Evolutionary conservation across 352 stramenopile genomes (phyloP).

Genomic region (Aphanomyces invadans): DNA sequence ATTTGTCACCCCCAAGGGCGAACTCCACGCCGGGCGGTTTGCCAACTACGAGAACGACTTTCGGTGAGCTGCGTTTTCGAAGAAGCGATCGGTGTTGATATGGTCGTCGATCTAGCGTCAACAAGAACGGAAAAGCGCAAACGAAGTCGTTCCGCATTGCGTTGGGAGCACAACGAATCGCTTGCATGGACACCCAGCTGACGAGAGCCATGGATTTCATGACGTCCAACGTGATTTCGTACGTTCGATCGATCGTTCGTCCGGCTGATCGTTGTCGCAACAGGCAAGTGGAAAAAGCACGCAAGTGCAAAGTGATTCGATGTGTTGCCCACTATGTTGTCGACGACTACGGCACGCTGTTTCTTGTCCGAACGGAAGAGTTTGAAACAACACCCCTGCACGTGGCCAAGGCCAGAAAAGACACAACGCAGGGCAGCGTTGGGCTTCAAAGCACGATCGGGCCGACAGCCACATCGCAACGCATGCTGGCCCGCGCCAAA

Average conservation of each 20-base stretch:
- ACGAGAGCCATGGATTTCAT: conserved; percentile 27
- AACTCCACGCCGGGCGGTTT: conserved; percentile 52
- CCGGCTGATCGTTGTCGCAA: too few relatives aligned
- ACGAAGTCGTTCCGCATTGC: conserved; percentile 60
- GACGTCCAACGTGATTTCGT: neutral
- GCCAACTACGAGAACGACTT: conserved; percentile 75
- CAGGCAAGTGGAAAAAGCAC: conserved; percentile 51
- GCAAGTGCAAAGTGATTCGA: conserved; percentile 52
- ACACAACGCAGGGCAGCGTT: too few relatives aligned
- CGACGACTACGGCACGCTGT: conserved; percentile 41
- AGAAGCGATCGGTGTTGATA: too few relatives aligned
- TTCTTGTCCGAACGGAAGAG: conserved; percentile 45
- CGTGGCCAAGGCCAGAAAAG: neutral
- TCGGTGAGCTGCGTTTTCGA: conserved; percentile 46
- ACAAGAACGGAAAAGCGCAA: conserved; percentile 49
- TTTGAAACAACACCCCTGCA: conserved; percentile 44
- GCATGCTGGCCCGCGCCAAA: conserved; percentile 49
- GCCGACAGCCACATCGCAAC: conserved; percentile 40
- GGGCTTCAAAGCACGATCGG: conserved; percentile 53
- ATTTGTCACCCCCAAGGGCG: conserved; percentile 56
- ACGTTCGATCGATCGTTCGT: neutral
- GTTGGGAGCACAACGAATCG: conserved; percentile 48
- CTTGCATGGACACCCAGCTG: conserved; percentile 62
- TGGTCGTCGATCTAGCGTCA: conserved; percentile 32
- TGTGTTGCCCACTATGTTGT: conserved; percentile 53